phyloP scores from a whole-genome alignment of 345 rosid species.

The Turritis glabra region DNA sequence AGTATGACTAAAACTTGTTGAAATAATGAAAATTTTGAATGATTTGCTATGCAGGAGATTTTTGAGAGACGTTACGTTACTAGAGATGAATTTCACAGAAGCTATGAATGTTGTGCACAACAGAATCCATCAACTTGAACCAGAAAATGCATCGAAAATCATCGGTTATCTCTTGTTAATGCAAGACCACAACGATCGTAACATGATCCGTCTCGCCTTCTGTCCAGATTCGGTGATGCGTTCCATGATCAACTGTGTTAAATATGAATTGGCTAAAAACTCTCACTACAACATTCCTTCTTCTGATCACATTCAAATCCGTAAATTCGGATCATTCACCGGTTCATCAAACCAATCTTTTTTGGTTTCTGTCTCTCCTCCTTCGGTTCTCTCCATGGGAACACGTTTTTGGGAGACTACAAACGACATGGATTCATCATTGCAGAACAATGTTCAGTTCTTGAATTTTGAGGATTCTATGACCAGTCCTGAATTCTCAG shows the following conservation, averaged over 20 bases:
- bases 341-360: not conserved
- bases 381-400: constrained; percentile 32
- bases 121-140: constrained; percentile 81
- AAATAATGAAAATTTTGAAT: not conserved
- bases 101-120: constrained; percentile 73
- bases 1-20: not conserved
- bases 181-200: constrained; percentile 70
- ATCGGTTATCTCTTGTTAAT: constrained; percentile 71
- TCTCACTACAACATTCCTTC: constrained; percentile 27
- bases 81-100: constrained; percentile 73
- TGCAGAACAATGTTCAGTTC: constrained; percentile 41
- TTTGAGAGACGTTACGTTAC: not conserved
- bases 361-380: constrained; percentile 16
- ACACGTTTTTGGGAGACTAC: constrained; percentile 59
- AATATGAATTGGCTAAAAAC: constrained; percentile 48
- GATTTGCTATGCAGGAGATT: not conserved
- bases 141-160: constrained; percentile 74
- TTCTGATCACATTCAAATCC: constrained; percentile 35
- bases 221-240: constrained; percentile 65
- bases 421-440: constrained; percentile 43
- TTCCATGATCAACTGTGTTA: constrained; percentile 63
- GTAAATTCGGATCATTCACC: not conserved
- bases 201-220: constrained; percentile 88
- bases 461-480: constrained; percentile 41
- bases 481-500: constrained; percentile 46